Evolutionary conservation across 1,284 basidiomycete genomes (phyloP).

Genomic region (Erythrobasidium hasegawianum): DNA sequence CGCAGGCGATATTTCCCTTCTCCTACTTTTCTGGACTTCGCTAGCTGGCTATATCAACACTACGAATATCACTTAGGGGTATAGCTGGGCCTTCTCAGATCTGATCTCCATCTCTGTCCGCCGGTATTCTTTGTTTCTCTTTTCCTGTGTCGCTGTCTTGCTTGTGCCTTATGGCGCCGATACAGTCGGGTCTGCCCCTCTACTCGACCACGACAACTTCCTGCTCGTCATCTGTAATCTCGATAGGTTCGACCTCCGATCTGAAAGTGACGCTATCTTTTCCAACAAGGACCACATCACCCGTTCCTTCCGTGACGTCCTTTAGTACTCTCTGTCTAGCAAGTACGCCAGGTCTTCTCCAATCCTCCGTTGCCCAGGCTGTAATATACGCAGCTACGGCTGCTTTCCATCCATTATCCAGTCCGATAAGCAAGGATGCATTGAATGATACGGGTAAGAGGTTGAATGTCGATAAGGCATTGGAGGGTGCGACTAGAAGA

Average conservation of each 20-base stretch:
- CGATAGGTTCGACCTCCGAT: not conserved
- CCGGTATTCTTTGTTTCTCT: too few relatives aligned
- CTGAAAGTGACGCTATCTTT: constrained; percentile 31
- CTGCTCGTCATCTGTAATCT: constrained; percentile 1
- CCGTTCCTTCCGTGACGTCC: constrained; percentile 19
- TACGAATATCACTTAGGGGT: too few relatives aligned
- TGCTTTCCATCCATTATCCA: constrained; percentile 31
- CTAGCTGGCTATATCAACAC: too few relatives aligned
- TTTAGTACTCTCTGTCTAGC: constrained; percentile 19
- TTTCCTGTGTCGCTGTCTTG: too few relatives aligned
- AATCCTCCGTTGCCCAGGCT: constrained; percentile 33
- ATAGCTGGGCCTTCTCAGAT: too few relatives aligned
- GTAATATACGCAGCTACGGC: constrained; percentile 23
- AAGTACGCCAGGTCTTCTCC: constrained; percentile 24
- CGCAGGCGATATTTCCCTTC: too few relatives aligned
- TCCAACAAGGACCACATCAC: constrained; percentile 22
- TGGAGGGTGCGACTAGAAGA: constrained; percentile 22
- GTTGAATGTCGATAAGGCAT: constrained; percentile 37
- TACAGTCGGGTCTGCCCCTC: too few relatives aligned
- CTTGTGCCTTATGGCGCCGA: too few relatives aligned
- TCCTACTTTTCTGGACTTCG: too few relatives aligned
- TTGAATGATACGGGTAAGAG: constrained; percentile 37
- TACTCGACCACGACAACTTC: not conserved
- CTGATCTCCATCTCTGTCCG: too few relatives aligned
- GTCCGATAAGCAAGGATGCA: constrained; percentile 32